Conservation (phyloP, 1,284 basidiomycete genomes). For the Ustilago nuda region DNA sequence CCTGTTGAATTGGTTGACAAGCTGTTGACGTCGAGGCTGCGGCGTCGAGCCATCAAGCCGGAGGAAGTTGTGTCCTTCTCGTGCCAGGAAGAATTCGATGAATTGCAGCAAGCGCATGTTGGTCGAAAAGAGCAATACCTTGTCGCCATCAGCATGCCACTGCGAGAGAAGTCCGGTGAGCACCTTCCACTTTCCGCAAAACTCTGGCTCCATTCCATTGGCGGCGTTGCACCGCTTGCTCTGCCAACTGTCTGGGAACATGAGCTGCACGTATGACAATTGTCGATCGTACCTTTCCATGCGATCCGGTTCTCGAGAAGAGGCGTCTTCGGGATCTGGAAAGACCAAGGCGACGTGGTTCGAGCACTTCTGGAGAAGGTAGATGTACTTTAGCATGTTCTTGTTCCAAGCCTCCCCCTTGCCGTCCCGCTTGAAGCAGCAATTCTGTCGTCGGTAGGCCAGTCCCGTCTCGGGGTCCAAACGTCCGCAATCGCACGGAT, state of each 20-base stretch:
- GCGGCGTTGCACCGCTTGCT: constrained; percentile 42
- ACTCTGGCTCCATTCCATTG: constrained; percentile 69
- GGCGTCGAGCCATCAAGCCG: constrained; percentile 78
- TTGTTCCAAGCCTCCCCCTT: constrained; percentile 72
- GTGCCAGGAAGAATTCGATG: constrained; percentile 78
- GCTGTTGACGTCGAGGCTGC: constrained; percentile 70
- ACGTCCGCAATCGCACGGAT: constrained; percentile 79
- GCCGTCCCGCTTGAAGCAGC: constrained; percentile 73
- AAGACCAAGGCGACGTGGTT: constrained; percentile 86
- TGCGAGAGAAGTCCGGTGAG: constrained; percentile 75
- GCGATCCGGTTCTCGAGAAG: constrained; percentile 29
- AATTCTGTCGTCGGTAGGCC: constrained; percentile 58
- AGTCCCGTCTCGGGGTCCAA: constrained; percentile 47
- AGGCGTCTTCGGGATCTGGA: constrained; percentile 73
- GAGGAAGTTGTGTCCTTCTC: constrained; percentile 76
- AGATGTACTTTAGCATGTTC: constrained; percentile 77
- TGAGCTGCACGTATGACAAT: constrained; percentile 55
- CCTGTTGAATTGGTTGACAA: constrained; percentile 84
- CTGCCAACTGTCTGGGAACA: constrained; percentile 64
- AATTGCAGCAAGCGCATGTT: constrained; percentile 84
- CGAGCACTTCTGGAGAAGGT: constrained; percentile 82
- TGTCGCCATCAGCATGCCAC: constrained; percentile 72
- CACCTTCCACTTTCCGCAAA: constrained; percentile 89
- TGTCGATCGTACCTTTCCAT: constrained; percentile 61
- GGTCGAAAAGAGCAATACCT: constrained; percentile 78